Base-by-base conservation (phyloP, 106 monocot species). In the Gastrodia elata region DNA sequence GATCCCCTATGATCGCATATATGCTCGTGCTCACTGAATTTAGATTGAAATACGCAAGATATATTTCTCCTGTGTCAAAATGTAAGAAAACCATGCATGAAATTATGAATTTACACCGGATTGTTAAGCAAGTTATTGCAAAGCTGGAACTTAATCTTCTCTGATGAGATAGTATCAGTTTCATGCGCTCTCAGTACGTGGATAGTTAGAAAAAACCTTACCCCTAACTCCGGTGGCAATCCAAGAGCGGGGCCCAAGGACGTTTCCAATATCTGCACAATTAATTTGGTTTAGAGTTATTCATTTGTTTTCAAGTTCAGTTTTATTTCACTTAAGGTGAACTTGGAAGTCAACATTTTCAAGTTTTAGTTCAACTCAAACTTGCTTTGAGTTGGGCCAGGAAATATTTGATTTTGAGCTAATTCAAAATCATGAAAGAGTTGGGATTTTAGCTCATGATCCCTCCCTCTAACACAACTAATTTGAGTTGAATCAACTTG, bases 21-120 rank as follows among this genome's bases (percentile, higher is more conserved):
- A 89, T 76, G 4, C 20, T 26, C 20, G 76, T 77, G 3, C 24
- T 79, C 4, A 2, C 28, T 30, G 85, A 52, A 64, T 81, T 77
- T 25, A 92, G 82, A 56, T 95, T 95, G 85, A 92, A 95, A 43
- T 89, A 87, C 30, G 95, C 73, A 68, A 92, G 85, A 78, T 95
- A 95, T 24, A 89, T 77, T 78, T 87, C 87, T 13, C 95, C 95
- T 95, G 59, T 24, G 16, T 37, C 22, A 52, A 16, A 76, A 52
- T n/a, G n/a, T n/a, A n/a, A n/a, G n/a, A n/a, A n/a, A n/a, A n/a
- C n/a, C n/a, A n/a, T n/a, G n/a, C n/a, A n/a, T n/a, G n/a, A n/a
- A n/a, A n/a, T n/a, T n/a, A n/a, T n/a, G n/a, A n/a, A n/a, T n/a
- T n/a, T n/a, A n/a, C n/a, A n/a, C n/a, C n/a, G n/a, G 49, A 40